A percentile compares a stretch with the other conserved stretches of the same genome.
phyloP scores from a whole-genome alignment of 2,329 filamentous ascomycete species.

The Juglanconis juglandina region DNA sequence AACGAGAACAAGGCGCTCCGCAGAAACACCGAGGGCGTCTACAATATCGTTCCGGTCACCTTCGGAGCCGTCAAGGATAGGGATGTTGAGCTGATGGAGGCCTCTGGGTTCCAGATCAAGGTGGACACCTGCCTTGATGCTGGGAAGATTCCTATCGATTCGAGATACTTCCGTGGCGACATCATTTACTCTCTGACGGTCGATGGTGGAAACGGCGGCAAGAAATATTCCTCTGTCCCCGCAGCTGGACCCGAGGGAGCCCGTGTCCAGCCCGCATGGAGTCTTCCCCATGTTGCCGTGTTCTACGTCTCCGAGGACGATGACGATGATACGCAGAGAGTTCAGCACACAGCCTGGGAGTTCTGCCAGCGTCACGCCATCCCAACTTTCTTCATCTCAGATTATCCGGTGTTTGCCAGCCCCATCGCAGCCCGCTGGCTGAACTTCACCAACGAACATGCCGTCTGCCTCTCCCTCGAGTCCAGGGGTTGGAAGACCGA shows the following conservation, averaged over 20 bases:
- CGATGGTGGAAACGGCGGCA: slow-evolving; percentile 37
- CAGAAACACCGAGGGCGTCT: slow-evolving; percentile 39
- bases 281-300: slow-evolving; percentile 46
- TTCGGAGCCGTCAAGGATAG: slow-evolving; percentile 44
- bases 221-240: slow-evolving; percentile 33
- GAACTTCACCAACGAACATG: slow-evolving; percentile 37
- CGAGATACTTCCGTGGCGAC: slow-evolving; percentile 23
- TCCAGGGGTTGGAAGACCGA: slow-evolving; percentile 32
- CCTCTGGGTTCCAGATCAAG: slow-evolving; percentile 48
- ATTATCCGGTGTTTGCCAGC: slow-evolving; percentile 35
- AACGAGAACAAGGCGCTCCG: slow-evolving; percentile 28
- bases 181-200: slow-evolving; percentile 37
- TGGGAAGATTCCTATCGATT: slow-evolving; percentile 27
- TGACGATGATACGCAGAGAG: slow-evolving; percentile 33
- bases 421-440: slow-evolving; percentile 29
- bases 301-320: slow-evolving; percentile 46
- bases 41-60: slow-evolving; percentile 49
- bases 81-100: slow-evolving; percentile 51
- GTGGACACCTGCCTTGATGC: slow-evolving; percentile 46
- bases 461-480: slow-evolving; percentile 47
- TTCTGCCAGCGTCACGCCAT: slow-evolving; percentile 46
- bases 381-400: slow-evolving; percentile 47
- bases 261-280: slow-evolving; percentile 41
- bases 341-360: slow-evolving; percentile 39
- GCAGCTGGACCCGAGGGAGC: slow-evolving; percentile 31